Evolutionary conservation across 164 flowering plant genomes (phyloP).

Genomic region (Stephania yunnanensis): DNA sequence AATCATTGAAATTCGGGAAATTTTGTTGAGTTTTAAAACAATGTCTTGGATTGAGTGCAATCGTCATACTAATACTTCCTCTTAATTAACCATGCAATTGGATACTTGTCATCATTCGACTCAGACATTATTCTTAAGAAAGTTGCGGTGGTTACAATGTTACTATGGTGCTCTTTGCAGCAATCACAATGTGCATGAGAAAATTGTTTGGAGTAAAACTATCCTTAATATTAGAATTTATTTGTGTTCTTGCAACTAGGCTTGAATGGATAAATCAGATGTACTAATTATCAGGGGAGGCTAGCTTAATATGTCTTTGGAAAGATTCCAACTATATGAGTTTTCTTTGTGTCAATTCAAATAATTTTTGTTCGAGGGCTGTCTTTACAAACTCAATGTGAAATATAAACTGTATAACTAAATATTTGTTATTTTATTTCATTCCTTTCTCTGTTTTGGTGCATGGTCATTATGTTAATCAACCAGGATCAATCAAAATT

Average conservation of each 20-base stretch:
- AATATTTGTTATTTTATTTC: background rate
- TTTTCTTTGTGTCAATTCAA: background rate
- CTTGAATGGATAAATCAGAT: background rate
- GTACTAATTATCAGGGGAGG: background rate
- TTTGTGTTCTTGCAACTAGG: background rate
- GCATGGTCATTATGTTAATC: background rate
- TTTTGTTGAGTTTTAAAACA: too few species aligned
- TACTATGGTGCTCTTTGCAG: background rate
- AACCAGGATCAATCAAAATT: background rate
- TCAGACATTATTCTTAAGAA: background rate
- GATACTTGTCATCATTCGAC: background rate
- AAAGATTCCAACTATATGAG: background rate
- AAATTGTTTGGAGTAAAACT: background rate
- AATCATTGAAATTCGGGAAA: too few species aligned
- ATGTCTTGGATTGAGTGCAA: background rate
- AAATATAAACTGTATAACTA: background rate
- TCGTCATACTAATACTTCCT: background rate
- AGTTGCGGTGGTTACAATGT: background rate
- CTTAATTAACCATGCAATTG: background rate
- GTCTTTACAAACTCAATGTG: background rate
- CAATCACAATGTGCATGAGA: background rate
- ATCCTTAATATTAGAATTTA: background rate
- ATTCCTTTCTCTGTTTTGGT: background rate
- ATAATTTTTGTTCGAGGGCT: background rate
- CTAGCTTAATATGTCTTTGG: background rate